Evolutionary conservation across 371 early-diverging fungal species (phyloP), one percentile per base, ranked within the genome.

Genomic region (Cladochytrium tenue): DNA sequence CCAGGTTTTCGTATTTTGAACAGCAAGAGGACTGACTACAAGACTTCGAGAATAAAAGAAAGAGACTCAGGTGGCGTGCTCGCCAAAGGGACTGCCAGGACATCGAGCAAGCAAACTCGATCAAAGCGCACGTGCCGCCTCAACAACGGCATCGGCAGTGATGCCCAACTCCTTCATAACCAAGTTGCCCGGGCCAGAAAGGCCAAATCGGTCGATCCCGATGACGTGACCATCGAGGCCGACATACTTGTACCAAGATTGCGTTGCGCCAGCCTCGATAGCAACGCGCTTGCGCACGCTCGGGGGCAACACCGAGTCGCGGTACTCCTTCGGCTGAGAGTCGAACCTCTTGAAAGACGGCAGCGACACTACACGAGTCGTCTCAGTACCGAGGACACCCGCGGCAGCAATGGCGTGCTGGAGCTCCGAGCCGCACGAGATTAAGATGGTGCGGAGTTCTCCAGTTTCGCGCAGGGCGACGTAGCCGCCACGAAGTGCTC

Each of bases 361-460:
- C 86, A 98, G 89, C 36, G 99, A 99, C 34, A 99, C 96, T 36
- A 99, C 89, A 64, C 94, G 92, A 31, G 90, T 55, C 57, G 56
- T 56, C 25, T 58, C 56, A n/a, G n/a, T n/a, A 32, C 77, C 76
- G 32, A 97, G 81, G 51, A 80, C 66, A 68, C 91, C 84, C 59
- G 93, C 93, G 13, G 95, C 86, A 34, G 94, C 92, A 26, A 96
- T 89, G 61, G 90, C 89, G 53, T 99, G 84, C 58, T 88, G 87
- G 3, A 95, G 92, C 81, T 99, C 99, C 23, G 98, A 95, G 52
- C 99, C 99, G 23, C 99, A 96, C 36, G 90, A 95, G 10, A 93
- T 85, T 30, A 99, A 78, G 43, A 88, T 84, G 62, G 96, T 78
- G 52, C 91, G 77, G 1, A 84, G 83, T 50, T 78, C 75, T 10